Evolutionary conservation across 2,329 filamentous ascomycete species (phyloP), one percentile per base, ranked within the genome.

Genomic region (Cadophora sp.): DNA sequence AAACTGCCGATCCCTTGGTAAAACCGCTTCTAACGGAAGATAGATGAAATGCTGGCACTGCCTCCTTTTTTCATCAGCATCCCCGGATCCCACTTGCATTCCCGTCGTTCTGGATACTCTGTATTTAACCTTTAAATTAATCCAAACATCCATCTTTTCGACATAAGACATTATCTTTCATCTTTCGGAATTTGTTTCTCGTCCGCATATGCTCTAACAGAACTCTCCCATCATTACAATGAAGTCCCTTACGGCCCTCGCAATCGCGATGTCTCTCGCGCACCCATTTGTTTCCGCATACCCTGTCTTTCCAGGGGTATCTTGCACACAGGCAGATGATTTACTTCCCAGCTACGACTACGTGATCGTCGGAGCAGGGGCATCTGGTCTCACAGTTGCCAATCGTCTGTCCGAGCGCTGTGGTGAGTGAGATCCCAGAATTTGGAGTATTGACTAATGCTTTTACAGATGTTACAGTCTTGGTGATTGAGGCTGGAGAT

Each of bases 401-500:
- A 59, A 37, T 16, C 68, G 69, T n/a, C 65, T 70, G 5, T 53
- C 59, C 29, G 68, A 65, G 56, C 50, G 69, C 31, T 27, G 19
- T 7, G 7, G 43, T 48, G 11, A 48, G 43, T 48, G n/a, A 14
- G 1, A 22, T 22, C 7, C n/a, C 19, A 22, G 19, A 48, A 48
- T 22, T 22, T 6, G n/a, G n/a, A 48, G 6, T 48, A 8, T 22
- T 14, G 43, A 22, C n/a, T 48, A 14, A 48, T 8, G 1, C 19
- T 22, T 9, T 6, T 16, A 22, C 59, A 6, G 55, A 64, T 6
- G 46, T 62, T 26, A 68, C 34, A 7, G 67, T 73, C 26, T 51
- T 63, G 26, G 69, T 71, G 14, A 43, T 72, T 19, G 69, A 73
- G 62, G 69, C 69, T n/a, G 70, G 72, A 48, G 43, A 48, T 22